Evolutionary conservation across 805 yeast genomes (phyloP).

Genomic region (Jamesozyma rosinii): DNA sequence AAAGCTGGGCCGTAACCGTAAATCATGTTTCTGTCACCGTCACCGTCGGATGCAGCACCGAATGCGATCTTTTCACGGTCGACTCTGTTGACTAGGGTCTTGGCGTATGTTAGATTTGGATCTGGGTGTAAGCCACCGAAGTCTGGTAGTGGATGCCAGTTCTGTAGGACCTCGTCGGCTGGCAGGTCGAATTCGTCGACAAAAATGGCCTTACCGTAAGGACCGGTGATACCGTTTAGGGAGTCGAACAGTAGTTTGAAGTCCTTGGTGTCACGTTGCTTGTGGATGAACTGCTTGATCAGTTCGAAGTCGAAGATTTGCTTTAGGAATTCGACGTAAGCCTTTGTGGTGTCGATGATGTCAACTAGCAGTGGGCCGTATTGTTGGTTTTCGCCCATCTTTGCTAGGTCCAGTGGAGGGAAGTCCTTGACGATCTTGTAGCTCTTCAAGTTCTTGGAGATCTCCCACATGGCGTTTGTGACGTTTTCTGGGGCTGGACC

Average conservation of each 20-base stretch:
- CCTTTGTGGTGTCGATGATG: constrained; percentile 71
- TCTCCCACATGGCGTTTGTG: constrained; percentile 76
- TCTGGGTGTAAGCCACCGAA: constrained; percentile 98
- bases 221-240: constrained; percentile 93
- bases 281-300: constrained; percentile 59
- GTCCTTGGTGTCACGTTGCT: constrained; percentile 39
- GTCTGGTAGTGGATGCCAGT: constrained; percentile 71
- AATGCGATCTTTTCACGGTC: constrained; percentile 74
- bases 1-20: constrained; percentile 83
- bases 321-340: constrained; percentile 70
- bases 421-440: constrained; percentile 54
- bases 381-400: constrained; percentile 40
- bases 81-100: constrained; percentile 76
- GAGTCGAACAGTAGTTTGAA: constrained; percentile 82
- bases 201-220: constrained; percentile 81
- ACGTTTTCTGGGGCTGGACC: constrained; percentile 98
- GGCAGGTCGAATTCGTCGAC: constrained; percentile 78
- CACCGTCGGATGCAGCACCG: constrained; percentile 99
- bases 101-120: constrained; percentile 92
- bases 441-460: constrained; percentile 45
- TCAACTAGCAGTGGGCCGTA: constrained; percentile 65
- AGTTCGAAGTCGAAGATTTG: constrained; percentile 79
- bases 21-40: constrained; percentile 97
- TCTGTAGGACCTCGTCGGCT: constrained; percentile 55
- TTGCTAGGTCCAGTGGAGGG: constrained; percentile 54